These are phyloP conservation scores for Rhizoclosmatium sp. DNA, from an alignment of 192 early-diverging fungal genomes.

Conservation along the genomic window DNA sequence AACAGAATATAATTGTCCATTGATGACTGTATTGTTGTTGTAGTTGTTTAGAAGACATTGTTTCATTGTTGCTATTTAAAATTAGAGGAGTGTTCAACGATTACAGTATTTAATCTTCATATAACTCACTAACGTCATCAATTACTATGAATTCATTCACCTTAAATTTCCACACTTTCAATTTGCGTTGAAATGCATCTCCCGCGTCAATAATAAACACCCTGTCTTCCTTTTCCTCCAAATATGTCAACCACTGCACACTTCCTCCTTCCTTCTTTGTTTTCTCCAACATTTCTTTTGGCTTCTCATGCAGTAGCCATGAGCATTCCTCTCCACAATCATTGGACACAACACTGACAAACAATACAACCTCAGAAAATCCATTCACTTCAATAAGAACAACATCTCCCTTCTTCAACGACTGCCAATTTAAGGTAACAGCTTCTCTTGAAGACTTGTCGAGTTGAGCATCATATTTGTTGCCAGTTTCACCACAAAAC, in stretches of 20 bases:
- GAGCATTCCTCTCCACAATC: background rate
- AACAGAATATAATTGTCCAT: no score
- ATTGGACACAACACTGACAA: background rate
- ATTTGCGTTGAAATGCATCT: background rate
- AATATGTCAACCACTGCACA: background rate
- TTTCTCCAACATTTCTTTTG: background rate
- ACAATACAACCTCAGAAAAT: background rate
- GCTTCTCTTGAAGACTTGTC: background rate
- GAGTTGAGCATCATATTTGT: background rate
- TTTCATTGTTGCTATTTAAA: background rate
- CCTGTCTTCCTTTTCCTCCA: background rate
- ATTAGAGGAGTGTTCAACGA: background rate
- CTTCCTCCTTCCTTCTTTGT: background rate
- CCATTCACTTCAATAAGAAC: background rate
- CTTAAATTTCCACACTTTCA: background rate
- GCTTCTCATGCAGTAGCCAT: background rate
- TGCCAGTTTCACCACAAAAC: background rate
- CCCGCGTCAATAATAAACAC: background rate
- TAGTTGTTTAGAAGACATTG: background rate
- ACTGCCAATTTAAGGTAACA: background rate
- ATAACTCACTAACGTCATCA: background rate
- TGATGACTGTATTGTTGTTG: background rate
- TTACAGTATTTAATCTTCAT: background rate
- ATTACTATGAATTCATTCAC: background rate
- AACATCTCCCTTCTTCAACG: background rate